Conservation (phyloP, 345 rosid species). For the Acer campestre region DNA sequence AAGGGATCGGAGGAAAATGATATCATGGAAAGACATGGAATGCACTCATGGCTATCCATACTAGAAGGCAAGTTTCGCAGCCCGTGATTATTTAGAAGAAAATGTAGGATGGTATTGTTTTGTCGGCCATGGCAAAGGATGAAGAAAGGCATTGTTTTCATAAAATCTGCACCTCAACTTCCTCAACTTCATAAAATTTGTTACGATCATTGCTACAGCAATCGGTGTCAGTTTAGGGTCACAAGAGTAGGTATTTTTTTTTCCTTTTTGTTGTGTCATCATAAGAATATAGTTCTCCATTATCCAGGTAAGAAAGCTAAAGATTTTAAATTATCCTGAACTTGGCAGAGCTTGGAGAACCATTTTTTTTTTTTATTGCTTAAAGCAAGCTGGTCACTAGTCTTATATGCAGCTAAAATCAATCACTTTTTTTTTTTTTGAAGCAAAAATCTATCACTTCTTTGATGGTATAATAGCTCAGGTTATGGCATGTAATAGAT, state of each 20-base stretch:
- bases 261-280: neutral
- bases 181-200: neutral
- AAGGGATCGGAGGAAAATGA: slow-evolving; percentile 87
- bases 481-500: neutral
- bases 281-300: neutral
- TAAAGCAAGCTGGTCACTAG: neutral
- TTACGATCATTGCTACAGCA: neutral
- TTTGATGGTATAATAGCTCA: neutral
- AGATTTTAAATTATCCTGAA: neutral
- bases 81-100: neutral
- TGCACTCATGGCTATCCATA: slow-evolving; percentile 48
- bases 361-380: neutral
- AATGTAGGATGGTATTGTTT: neutral
- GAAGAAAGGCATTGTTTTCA: neutral
- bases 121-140: neutral
- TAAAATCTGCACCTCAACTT: neutral
- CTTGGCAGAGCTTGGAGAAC: too few species aligned
- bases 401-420: neutral
- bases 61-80: slow-evolving; percentile 8
- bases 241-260: neutral
- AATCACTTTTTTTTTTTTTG: neutral
- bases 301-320: neutral
- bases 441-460: neutral
- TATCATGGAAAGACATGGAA: slow-evolving; percentile 81
- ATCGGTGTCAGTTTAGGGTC: neutral